Base-by-base conservation (phyloP, 1,139 yeast genomes). In the Geotrichum aggregatum region DNA sequence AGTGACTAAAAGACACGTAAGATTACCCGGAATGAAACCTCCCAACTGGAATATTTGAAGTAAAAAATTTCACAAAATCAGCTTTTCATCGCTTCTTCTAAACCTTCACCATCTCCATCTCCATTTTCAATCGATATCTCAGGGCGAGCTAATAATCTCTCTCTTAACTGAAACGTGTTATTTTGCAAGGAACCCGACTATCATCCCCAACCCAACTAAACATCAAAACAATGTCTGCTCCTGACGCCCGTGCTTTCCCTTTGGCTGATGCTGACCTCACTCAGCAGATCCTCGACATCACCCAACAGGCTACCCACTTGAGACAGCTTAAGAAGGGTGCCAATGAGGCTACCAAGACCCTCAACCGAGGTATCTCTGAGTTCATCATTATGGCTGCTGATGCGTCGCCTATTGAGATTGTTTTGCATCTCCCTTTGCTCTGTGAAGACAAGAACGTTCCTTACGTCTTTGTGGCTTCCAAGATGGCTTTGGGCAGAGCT, bases 361-460 rank as follows among this genome's bases (percentile, higher is more conserved):
- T 92, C 76, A 92, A 94, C 86, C 88, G 98, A 80, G 98, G 98
- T 83, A 92, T 94, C 69, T 87, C 97, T 66, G 98, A 92, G 78
- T 92, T 94, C 81, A 91, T 94, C 75, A 88, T 94, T 77, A 89
- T 94, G 97, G 98, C 98, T 65, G 99, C 98, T 66, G 98, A 94
- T 73, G 88, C 98, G 66, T 96, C 92, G 75, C 99, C 99, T 66
- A 91, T 94, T 70, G 98, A 94, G 78, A 92, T 94, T 73, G 84
- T 94, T 71, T 83, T 94, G 73, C 98, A 94, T 74, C 81, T 94
- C 73, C 99, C 99, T 52, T 82, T 94, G 67, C 80, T 94, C 68
- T 92, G 99, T 76, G 98, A 92, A 77, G 99, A 92, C 77, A 92
- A 92, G 82, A 92, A 94, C 78, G 98, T 92, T 64, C 97, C 98